Conservation (phyloP, 176 grass and related monocot genomes). For the Cenchrus purpureus region DNA sequence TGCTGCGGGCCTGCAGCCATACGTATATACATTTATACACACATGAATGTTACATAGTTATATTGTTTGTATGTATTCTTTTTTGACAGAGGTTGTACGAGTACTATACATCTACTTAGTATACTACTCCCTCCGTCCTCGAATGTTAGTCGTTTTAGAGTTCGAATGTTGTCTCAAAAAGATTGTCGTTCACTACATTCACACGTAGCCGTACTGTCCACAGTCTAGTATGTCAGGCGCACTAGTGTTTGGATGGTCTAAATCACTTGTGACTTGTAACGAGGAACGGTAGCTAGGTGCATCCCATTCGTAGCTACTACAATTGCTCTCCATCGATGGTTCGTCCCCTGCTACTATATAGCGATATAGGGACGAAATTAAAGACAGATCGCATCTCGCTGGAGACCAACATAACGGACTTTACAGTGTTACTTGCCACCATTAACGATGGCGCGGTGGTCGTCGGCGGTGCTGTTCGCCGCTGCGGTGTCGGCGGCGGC, state of each 20-base stretch:
- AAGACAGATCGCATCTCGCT: neutral
- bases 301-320: neutral
- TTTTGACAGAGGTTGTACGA: neutral
- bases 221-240: too few species aligned
- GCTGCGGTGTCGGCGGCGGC: neutral
- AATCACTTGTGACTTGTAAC: neutral
- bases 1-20: neutral
- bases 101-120: too few species aligned
- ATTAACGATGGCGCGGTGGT: neutral
- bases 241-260: too few species aligned
- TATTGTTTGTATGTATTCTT: neutral
- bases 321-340: neutral
- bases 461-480: neutral
- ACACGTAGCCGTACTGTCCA: too few species aligned
- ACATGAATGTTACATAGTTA: neutral
- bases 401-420: neutral
- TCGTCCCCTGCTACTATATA: neutral
- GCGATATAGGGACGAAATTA: neutral
- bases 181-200: too few species aligned
- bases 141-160: too few species aligned
- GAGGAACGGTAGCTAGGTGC: neutral
- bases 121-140: too few species aligned
- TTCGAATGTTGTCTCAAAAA: too few species aligned
- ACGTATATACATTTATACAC: neutral
- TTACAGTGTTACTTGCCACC: neutral